Evolutionary conservation across 2,329 filamentous ascomycete species (phyloP), one percentile per base, ranked within the genome.

Genomic region (Elsinoe fawcettii): DNA sequence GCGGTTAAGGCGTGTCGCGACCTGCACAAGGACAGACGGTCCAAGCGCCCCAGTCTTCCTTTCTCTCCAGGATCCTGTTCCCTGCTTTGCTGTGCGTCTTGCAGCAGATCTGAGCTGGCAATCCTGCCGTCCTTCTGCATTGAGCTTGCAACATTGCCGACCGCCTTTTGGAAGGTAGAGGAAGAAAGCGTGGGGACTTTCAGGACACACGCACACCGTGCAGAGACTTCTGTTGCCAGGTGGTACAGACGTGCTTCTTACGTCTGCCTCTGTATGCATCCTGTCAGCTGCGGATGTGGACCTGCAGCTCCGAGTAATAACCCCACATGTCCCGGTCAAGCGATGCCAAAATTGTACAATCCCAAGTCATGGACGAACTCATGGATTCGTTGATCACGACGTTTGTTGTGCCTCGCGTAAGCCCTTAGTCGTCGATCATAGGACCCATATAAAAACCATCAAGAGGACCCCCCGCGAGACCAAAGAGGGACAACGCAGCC

Each of bases 311-410:
- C 20, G 9, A 37, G 34, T 37, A 12, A 37, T 4, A 36, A 55
- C 53, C 47, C 58, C 55, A 56, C 37, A 49, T 55, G 41, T 44
- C 55, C 47, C 37, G 18, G 30, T 34, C 25, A 53, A 39, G 49
- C 49, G 49, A 53, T 53, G 20, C 49, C 49, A 53, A 53, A 53
- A 36, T 22, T 34, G 49, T 22, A 25, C 49, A 53, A 53, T 36
- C 49, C 49, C 34, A 53, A 53, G 49, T 53, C 49, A 53, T 53
- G 49, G 32, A 53, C 49, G 49, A 53, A 53, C 49, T 39, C 49
- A 37, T 53, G 49, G 14, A 34, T 25, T 53, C 11, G 49, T 53
- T 36, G 49, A 53, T 53, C 49, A 37, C 34, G 32, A 37, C 34
- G 49, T 53, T 53, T 53, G 32, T 39, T 25, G 30, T 23, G 18